Evolutionary conservation across 495 filamentous ascomycete species (phyloP), one percentile per base, ranked within the genome.

Genomic region (Penicillium robsamsonii): DNA sequence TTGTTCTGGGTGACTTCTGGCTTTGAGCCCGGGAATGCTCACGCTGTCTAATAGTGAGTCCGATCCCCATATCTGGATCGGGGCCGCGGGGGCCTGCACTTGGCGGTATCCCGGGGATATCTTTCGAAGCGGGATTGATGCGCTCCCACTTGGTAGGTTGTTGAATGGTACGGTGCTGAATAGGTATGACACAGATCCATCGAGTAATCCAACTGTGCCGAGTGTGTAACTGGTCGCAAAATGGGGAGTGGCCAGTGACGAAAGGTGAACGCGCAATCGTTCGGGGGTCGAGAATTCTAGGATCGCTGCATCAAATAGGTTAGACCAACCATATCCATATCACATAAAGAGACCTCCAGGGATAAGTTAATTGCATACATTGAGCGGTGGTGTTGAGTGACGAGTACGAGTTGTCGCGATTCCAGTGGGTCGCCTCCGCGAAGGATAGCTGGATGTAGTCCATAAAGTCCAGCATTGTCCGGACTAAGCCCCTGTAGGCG

Each of bases 381-480:
- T 88, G 81, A 35, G 91, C 86, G 13, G 95, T 96, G 42, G 87
- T 87, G 43, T 90, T 97, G 56, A 98, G 81, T 37, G 87, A 83
- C 55, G 88, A 86, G 74, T 98, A 98, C 13, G 86, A 90, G 72
- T 96, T 97, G 75, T 98, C 92, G 57, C 84, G 81, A 68, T 93
- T 90, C 94, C 94, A 97, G 60, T 84, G 79, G 6, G 91, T 91
- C 53, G 87, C 86, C 71, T 87, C 80, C 71, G 89, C 89, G 75
- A 97, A 98, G 69, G 91, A 87, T 69, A 90, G 84, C 71, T 95
- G 93, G 72, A 98, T 86, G 74, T 96, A 92, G 68, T 97, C 91
- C 92, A 97, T 98, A 78, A 97, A 98, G 70, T 90, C 87, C 76
- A 96, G 85, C 94, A 98, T 98, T 57, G 53, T 78, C 56, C 50